Percentiles rank a stretch among this genome's conserved stretches.
These are phyloP conservation scores for Poa pratensis DNA, from an alignment of 176 grass and related monocot genomes.

Conservation along the genomic window DNA sequence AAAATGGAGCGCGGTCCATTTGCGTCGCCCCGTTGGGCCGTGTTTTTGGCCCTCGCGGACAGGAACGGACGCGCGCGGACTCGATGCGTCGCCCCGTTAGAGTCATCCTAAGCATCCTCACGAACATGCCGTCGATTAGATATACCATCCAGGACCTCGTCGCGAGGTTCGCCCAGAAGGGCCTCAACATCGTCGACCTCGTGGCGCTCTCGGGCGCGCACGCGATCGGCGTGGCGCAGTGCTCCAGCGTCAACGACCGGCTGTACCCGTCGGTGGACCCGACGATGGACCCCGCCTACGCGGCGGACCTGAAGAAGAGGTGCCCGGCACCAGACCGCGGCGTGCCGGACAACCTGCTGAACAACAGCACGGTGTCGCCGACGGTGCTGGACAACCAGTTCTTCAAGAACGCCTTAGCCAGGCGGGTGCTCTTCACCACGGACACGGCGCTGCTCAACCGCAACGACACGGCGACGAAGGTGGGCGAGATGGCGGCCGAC, in stretches of 20 bases:
- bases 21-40: no score
- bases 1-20: no score
- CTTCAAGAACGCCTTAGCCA: constrained; percentile 15
- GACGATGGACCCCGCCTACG: constrained; percentile 33
- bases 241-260: background rate
- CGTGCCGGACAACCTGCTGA: constrained; percentile 24
- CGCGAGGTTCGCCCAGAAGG: background rate
- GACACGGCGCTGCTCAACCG: constrained; percentile 43
- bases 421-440: constrained; percentile 42
- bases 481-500: background rate
- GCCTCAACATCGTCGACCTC: background rate
- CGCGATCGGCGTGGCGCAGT: background rate
- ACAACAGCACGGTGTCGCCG: constrained; percentile 34
- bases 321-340: background rate
- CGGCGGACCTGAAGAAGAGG: constrained; percentile 16
- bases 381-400: constrained; percentile 36
- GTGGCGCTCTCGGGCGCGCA: constrained; percentile 8
- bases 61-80: no score
- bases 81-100: no score
- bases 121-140: background rate
- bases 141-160: background rate
- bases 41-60: no score
- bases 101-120: background rate
- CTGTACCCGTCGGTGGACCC: constrained; percentile 25
- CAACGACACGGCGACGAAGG: constrained; percentile 14